Conservation (phyloP, 169 alveolate species). For the Plasmodium coatneyi region DNA sequence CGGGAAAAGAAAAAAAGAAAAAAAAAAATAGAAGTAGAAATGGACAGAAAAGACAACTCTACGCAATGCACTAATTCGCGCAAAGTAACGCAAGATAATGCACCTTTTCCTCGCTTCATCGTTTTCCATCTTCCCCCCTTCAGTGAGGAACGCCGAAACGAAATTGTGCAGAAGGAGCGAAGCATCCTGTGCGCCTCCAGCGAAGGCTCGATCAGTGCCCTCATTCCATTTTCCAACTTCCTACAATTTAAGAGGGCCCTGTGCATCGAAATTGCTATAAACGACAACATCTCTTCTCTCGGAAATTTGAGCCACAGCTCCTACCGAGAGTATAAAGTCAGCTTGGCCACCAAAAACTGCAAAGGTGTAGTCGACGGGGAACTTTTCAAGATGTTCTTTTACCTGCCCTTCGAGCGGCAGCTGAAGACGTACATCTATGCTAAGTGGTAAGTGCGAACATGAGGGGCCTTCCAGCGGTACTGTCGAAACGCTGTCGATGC, state of each 20-base stretch:
- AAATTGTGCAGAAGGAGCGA: conserved; percentile 14
- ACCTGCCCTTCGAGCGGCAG: conserved; percentile 58
- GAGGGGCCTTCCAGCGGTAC: neutral
- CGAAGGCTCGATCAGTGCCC: conserved; percentile 56
- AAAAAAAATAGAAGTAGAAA: neutral
- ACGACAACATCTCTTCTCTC: conserved; percentile 34
- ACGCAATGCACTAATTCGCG: neutral
- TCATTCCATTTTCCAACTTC: conserved; percentile 51
- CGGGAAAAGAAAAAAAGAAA: neutral
- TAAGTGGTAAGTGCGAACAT: conserved; percentile 21
- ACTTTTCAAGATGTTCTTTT: conserved; percentile 42
- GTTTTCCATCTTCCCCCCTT: neutral
- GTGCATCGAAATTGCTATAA: conserved; percentile 56
- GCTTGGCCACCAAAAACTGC: conserved; percentile 12
- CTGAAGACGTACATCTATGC: conserved; percentile 42
- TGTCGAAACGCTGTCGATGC: neutral
- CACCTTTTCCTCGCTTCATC: neutral
- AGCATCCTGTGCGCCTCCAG: conserved; percentile 65
- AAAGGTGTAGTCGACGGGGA: conserved; percentile 67
- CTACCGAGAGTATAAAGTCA: conserved; percentile 25
- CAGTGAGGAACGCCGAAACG: conserved; percentile 21
- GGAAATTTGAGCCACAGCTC: conserved; percentile 47
- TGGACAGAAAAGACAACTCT: neutral
- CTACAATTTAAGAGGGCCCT: conserved; percentile 39
- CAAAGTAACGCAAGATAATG: neutral